Evolutionary conservation across 2,329 filamentous ascomycete genomes (phyloP), one percentile per base, ranked within the genome.

Genomic region (Shiraia sp.): DNA sequence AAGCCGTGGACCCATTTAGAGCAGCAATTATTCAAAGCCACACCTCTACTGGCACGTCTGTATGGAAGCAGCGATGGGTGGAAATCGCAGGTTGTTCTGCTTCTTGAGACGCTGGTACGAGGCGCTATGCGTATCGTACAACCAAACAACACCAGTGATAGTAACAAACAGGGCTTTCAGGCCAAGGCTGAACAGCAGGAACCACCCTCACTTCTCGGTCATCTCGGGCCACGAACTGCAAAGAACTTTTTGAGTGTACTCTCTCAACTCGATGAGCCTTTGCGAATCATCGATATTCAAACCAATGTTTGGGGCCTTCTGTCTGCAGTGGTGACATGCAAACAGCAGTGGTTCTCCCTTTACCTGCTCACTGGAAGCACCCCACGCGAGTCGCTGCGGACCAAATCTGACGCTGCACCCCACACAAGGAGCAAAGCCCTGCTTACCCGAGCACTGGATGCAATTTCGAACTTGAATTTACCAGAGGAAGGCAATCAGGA

Each of bases 341-440:
- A 90, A 49, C 93, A 99, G 65, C 91, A 96, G 63, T 97, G 92
- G 88, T 88, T 99, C 74, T 89, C 92, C 0, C 89, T 96, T 48
- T 95, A 91, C 62, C 78, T 99, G 7, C 81, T 97, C 27, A 96
- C 90, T 6, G 93, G 91, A 15, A 86, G 85, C 61, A 90, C 90
- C 0, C 90, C 92, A 3, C 83, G 88, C 48, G 84, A 93, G 55
- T 81, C 86, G 4, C 74, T 90, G 59, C 82, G 82, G 30, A 77
- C 76, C 31, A 66, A 67, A 32, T 79, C 79, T 53, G 73, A 78
- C 19, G 40, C 45, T 6, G 32, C 56, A 6, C 31, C 52, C 32
- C 44, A 40, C 10, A 56, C 77, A 10, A 72, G 74, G 48, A 75
- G 75, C 15, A 79, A 82, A 51, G 87, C 90, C 1, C 81, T 96